Conservation (phyloP, 2,329 filamentous ascomycete species). For the Plenodomus lindquistii region DNA sequence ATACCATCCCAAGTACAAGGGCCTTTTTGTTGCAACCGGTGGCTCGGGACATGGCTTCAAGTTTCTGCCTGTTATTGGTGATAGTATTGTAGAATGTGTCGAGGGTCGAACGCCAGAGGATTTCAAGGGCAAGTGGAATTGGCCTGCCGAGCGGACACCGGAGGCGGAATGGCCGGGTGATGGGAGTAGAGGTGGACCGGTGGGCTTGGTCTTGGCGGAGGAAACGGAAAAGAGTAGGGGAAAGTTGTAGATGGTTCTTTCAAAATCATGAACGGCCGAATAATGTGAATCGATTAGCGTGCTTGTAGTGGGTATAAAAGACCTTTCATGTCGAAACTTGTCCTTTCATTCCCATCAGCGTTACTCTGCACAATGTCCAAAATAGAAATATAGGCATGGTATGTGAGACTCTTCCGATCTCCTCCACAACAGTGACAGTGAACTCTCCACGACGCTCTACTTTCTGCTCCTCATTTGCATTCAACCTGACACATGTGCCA, state of each 20-base stretch:
- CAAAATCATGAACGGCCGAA: neutral
- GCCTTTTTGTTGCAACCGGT: constrained; percentile 63
- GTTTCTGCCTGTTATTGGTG: constrained; percentile 62
- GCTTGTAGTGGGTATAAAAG: neutral
- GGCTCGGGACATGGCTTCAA: constrained; percentile 67
- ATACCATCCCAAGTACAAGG: constrained; percentile 54
- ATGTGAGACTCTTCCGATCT: too few relatives aligned
- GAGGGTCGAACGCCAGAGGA: constrained; percentile 47
- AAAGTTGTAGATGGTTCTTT: constrained; percentile 25
- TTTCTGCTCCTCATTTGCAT: too few relatives aligned
- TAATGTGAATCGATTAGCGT: neutral
- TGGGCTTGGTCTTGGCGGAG: constrained; percentile 46
- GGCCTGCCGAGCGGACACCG: constrained; percentile 48
- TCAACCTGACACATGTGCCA: too few relatives aligned
- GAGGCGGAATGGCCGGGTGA: constrained; percentile 44
- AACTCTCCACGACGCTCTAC: too few relatives aligned
- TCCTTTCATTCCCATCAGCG: too few relatives aligned
- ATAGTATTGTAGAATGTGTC: constrained; percentile 58
- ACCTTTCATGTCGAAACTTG: too few relatives aligned
- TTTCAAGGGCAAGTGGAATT: constrained; percentile 66
- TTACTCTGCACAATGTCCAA: too few relatives aligned
- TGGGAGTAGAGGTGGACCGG: constrained; percentile 44
- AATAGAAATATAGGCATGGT: too few relatives aligned
- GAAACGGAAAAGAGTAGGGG: constrained; percentile 43
- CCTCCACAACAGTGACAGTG: too few relatives aligned